Conservation (phyloP, 2,329 filamentous ascomycete species). For the Coniochaeta sp. region DNA sequence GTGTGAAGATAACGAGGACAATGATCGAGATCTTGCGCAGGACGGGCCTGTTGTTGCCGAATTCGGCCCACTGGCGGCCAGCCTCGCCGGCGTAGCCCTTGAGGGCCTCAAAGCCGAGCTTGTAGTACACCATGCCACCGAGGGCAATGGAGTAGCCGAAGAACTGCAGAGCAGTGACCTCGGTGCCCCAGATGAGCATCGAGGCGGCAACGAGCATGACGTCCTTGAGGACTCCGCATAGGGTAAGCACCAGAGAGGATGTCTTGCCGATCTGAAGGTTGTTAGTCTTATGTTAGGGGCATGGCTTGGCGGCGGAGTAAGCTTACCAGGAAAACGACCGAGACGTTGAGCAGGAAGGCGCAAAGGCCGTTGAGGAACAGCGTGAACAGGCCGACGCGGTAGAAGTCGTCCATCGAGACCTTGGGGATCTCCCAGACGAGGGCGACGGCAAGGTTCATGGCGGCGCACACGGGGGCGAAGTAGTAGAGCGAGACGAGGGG, state of each 20-base stretch:
- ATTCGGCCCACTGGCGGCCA: constrained; percentile 77
- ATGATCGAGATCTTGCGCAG: constrained; percentile 73
- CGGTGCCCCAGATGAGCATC: constrained; percentile 75
- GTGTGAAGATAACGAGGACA: constrained; percentile 49
- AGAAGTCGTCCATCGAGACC: constrained; percentile 62
- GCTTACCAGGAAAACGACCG: constrained; percentile 77
- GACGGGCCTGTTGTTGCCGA: constrained; percentile 68
- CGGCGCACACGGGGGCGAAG: constrained; percentile 76
- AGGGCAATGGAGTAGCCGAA: constrained; percentile 81
- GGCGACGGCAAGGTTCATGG: constrained; percentile 71
- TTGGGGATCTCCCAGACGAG: constrained; percentile 67
- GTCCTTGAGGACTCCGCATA: constrained; percentile 84
- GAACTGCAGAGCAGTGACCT: constrained; percentile 68
- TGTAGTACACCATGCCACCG: constrained; percentile 76
- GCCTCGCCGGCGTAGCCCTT: constrained; percentile 71
- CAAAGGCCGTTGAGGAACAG: constrained; percentile 71
- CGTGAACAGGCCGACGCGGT: constrained; percentile 64
- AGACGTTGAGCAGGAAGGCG: constrained; percentile 77
- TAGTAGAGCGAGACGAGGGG: constrained; percentile 85
- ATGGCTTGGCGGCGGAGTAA: neutral
- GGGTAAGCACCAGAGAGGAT: constrained; percentile 76
- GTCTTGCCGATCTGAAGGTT: constrained; percentile 75
- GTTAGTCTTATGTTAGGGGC: neutral
- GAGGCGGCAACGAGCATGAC: constrained; percentile 74
- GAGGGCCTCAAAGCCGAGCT: constrained; percentile 75